A percentile compares a stretch with the other conserved stretches of the same genome.
These are phyloP conservation scores for Thalassiosira ordinaria DNA, from an alignment of 352 stramenopile species.

Conservation along the genomic window DNA sequence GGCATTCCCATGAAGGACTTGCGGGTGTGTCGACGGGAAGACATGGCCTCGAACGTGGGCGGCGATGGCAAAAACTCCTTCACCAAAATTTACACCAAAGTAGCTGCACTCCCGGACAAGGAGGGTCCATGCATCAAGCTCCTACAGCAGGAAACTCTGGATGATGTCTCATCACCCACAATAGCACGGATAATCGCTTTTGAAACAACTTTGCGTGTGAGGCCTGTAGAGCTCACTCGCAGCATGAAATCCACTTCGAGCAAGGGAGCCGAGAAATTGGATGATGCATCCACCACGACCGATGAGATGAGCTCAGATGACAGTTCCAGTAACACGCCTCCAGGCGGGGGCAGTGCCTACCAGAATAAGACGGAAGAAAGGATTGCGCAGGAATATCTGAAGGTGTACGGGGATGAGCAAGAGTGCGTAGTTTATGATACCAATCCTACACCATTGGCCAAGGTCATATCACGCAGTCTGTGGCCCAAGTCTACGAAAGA, in stretches of 20 bases:
- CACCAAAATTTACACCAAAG: constrained; percentile 51
- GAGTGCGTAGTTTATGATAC: constrained; percentile 84
- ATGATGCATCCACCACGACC: constrained; percentile 50
- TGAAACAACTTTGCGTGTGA: constrained; percentile 70
- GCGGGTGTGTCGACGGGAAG: constrained; percentile 73
- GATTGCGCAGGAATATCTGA: constrained; percentile 56
- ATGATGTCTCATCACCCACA: constrained; percentile 54
- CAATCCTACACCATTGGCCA: constrained; percentile 70
- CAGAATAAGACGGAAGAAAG: constrained; percentile 34
- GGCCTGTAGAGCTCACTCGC: constrained; percentile 34
- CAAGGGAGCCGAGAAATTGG: constrained; percentile 16
- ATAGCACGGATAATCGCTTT: constrained; percentile 78
- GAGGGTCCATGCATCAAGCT: constrained; percentile 81
- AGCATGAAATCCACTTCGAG: constrained; percentile 8
- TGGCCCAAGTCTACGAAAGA: constrained; percentile 76
- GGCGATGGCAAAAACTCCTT: constrained; percentile 35
- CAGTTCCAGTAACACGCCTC: constrained; percentile 34
- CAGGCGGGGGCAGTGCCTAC: background rate
- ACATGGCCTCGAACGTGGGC: constrained; percentile 53
- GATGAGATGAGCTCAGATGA: constrained; percentile 63
- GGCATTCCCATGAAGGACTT: constrained; percentile 70
- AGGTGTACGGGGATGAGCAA: constrained; percentile 77
- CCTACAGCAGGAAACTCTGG: constrained; percentile 49
- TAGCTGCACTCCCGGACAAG: constrained; percentile 78
- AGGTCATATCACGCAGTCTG: constrained; percentile 76